phyloP scores from a whole-genome alignment of 257 asterid genomes.

The Capsicum pubescens region DNA sequence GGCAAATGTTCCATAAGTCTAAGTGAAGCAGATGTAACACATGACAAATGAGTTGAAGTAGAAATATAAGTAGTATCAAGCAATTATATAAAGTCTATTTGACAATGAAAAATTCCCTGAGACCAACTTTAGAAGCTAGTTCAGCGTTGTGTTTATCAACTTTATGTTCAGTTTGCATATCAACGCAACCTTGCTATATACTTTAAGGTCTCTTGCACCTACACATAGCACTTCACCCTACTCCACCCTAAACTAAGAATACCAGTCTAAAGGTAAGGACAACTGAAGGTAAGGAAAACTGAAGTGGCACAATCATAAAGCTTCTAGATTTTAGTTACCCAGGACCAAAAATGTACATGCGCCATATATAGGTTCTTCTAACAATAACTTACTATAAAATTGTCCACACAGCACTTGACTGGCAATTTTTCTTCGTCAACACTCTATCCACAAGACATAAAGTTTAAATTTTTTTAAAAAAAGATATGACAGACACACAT shows the following conservation, averaged over 20 bases:
- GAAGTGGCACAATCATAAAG: neutral
- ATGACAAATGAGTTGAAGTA: constrained; percentile 12
- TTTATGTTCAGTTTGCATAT: neutral
- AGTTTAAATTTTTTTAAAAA: neutral
- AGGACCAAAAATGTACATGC: neutral
- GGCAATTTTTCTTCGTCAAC: neutral
- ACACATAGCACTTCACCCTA: neutral
- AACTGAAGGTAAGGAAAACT: neutral
- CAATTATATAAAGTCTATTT: neutral
- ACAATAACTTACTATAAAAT: neutral
- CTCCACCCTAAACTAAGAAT: neutral
- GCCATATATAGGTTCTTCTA: neutral
- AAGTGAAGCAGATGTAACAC: constrained; percentile 32
- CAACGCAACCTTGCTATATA: neutral
- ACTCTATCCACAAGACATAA: neutral
- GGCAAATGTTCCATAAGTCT: constrained; percentile 89
- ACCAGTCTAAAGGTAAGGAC: constrained; percentile 11
- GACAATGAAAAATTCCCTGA: neutral
- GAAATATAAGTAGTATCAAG: neutral
- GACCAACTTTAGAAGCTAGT: constrained; percentile 10
- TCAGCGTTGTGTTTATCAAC: neutral
- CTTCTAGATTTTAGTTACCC: neutral
- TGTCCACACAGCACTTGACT: neutral
- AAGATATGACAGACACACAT: neutral
- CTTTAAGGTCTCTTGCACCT: neutral